Evolutionary conservation across 352 stramenopile species (phyloP).

Genomic region (Pythium rhizo-oryzae): DNA sequence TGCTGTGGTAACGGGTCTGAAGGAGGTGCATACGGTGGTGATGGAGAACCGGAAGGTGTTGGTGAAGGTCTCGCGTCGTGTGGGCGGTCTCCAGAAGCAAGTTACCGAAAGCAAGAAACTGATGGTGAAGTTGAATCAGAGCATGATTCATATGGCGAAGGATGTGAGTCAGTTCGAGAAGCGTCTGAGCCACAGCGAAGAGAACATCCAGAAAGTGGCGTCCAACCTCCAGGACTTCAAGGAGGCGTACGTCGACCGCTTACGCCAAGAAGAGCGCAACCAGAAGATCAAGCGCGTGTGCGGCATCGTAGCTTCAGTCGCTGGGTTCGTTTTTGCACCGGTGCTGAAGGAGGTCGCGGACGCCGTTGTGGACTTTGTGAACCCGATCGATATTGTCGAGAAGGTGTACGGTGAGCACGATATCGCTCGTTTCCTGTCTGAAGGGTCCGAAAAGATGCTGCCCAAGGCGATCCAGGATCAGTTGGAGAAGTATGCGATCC

Average conservation of each 20-base stretch:
- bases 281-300: constrained; percentile 28
- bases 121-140: background rate
- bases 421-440: constrained; percentile 11
- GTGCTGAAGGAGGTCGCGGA: constrained; percentile 28
- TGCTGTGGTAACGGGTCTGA: background rate
- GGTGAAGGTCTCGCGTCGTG: background rate
- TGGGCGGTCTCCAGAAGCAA: background rate
- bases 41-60: constrained; percentile 4
- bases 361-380: constrained; percentile 25
- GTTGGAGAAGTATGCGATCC: constrained; percentile 16
- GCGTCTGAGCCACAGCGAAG: background rate
- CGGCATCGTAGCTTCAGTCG: constrained; percentile 21
- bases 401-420: constrained; percentile 17
- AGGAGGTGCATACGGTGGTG: constrained; percentile 1
- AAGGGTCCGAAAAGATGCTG: background rate
- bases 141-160: background rate
- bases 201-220: background rate
- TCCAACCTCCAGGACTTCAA: background rate
- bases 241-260: background rate
- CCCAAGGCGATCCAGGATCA: constrained; percentile 4
- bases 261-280: constrained; percentile 15
- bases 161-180: background rate
- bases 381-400: constrained; percentile 24
- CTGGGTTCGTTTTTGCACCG: constrained; percentile 28
- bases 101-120: background rate